phyloP scores from a whole-genome alignment of 352 stramenopile species.

The Pythium myriotylum region DNA sequence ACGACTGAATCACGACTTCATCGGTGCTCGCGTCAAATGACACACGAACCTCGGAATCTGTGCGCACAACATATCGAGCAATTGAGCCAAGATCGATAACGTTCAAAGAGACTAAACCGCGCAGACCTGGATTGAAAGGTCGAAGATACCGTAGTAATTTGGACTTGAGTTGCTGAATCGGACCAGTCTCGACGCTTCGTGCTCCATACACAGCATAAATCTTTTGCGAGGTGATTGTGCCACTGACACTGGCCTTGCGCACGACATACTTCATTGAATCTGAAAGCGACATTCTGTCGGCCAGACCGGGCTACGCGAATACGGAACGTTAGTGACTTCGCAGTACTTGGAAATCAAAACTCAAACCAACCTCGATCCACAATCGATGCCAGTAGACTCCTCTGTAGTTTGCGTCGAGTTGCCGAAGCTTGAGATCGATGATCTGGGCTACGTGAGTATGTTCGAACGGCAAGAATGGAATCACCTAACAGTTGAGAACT shows the following conservation, averaged over 20 bases:
- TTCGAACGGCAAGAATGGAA: slow-evolving; percentile 90
- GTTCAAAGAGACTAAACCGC: too few species aligned
- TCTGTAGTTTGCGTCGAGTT: slow-evolving; percentile 77
- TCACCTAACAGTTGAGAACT: slow-evolving; percentile 44
- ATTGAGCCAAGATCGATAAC: too few species aligned
- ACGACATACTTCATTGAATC: slow-evolving; percentile 80
- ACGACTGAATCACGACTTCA: slow-evolving; percentile 70
- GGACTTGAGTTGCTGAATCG: slow-evolving; percentile 80
- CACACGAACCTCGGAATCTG: slow-evolving; percentile 70
- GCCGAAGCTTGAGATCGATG: slow-evolving; percentile 76
- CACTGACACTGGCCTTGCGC: slow-evolving; percentile 50
- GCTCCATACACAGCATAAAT: slow-evolving; percentile 87
- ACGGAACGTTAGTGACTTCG: background rate
- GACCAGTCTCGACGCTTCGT: slow-evolving; percentile 77
- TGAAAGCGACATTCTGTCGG: slow-evolving; percentile 69
- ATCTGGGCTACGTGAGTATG: slow-evolving; percentile 79
- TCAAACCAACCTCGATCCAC: slow-evolving; percentile 61
- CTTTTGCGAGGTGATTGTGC: slow-evolving; percentile 53
- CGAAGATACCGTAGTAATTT: slow-evolving; percentile 77
- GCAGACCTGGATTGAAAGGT: slow-evolving; percentile 70
- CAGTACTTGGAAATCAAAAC: too few species aligned
- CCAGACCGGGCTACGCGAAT: slow-evolving; percentile 34
- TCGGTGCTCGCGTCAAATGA: slow-evolving; percentile 39
- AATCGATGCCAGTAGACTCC: slow-evolving; percentile 76
- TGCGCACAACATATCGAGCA: background rate